Evolutionary conservation across 768 basidiomycete genomes (phyloP).

Genomic region (Dioszegia aurantiaca): DNA sequence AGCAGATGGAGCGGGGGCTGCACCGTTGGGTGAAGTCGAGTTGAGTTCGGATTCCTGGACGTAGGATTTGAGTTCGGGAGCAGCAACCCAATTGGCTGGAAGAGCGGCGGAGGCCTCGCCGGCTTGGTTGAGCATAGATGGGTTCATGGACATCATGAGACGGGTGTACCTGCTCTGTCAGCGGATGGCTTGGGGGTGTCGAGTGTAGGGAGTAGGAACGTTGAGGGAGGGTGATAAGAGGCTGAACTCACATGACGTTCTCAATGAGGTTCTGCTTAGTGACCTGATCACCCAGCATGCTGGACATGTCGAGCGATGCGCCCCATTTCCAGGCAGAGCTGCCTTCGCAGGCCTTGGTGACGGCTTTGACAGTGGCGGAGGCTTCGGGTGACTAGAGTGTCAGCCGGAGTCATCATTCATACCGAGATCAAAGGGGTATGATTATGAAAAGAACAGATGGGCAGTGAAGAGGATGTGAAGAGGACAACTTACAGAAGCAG

Average conservation of each 20-base stretch:
- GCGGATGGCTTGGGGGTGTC: not conserved
- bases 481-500: slow-evolving; percentile 19
- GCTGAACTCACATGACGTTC: slow-evolving; percentile 35
- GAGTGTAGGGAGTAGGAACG: not conserved
- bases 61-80: slow-evolving; percentile 33
- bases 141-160: slow-evolving; percentile 38
- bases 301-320: slow-evolving; percentile 27
- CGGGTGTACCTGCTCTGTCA: slow-evolving; percentile 32
- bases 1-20: not conserved
- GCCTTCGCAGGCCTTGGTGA: slow-evolving; percentile 25
- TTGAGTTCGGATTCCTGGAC: slow-evolving; percentile 20
- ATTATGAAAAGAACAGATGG: not conserved
- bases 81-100: slow-evolving; percentile 13
- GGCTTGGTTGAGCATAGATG: slow-evolving; percentile 23
- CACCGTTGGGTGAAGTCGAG: slow-evolving; percentile 13
- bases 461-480: not conserved
- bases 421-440: not conserved
- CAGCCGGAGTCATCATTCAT: slow-evolving; percentile 3
- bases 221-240: not conserved
- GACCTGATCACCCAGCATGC: slow-evolving; percentile 10
- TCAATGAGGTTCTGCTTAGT: slow-evolving; percentile 29
- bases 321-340: slow-evolving; percentile 35
- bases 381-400: slow-evolving; percentile 19
- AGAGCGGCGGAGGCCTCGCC: not conserved
- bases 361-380: slow-evolving; percentile 20